Evolutionary conservation across 768 basidiomycete genomes (phyloP), one percentile per base, ranked within the genome.

Genomic region (Lactarius psammicola): DNA sequence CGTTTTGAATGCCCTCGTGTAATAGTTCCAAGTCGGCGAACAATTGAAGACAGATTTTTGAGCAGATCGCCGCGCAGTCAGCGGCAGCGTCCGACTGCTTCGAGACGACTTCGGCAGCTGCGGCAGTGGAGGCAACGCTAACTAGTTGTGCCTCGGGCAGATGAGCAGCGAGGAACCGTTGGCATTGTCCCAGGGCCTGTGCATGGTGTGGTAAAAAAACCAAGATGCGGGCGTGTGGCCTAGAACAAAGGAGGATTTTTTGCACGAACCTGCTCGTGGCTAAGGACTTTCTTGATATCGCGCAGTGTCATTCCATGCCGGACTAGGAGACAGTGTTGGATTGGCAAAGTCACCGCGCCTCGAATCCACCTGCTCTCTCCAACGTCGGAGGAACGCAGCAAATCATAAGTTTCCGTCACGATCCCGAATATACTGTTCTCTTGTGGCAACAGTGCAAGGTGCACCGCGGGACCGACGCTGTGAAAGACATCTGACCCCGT

Each of bases 161-260:
- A 53, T 84, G 73, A 59, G 75, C 71, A 15, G 76, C 70, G 23
- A 93, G 74, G 75, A 89, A 93, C 20, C 72, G 76, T n/a, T 78
- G 79, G 74, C 91, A 94, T 75, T 94, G 91, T 18, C 91, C 91
- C 30, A 93, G 75, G 17, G 90, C 90, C 90, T 92, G 67, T n/a
- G n/a, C n/a, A n/a, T n/a, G n/a, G n/a, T n/a, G n/a, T 38, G 36
- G 23, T 38, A 44, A 30, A 17, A 51, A 5, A 20, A 13, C 28
- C 17, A 34, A 31, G 42, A 30, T 13, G 1, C 6, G 40, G 6
- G 5, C 13, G 13, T 1, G 23, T n/a, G 46, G 46, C 23, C 46
- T n/a, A n/a, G 59, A 59, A 26, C 8, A 54, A n/a, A n/a, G n/a
- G n/a, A n/a, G n/a, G n/a, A n/a, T n/a, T n/a, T n/a, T n/a, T 36